Percentiles rank a stretch among this genome's conserved stretches.
These are phyloP conservation scores for Calonectria pteridis DNA, from an alignment of 2,329 filamentous ascomycete genomes.

Conservation along the genomic window DNA sequence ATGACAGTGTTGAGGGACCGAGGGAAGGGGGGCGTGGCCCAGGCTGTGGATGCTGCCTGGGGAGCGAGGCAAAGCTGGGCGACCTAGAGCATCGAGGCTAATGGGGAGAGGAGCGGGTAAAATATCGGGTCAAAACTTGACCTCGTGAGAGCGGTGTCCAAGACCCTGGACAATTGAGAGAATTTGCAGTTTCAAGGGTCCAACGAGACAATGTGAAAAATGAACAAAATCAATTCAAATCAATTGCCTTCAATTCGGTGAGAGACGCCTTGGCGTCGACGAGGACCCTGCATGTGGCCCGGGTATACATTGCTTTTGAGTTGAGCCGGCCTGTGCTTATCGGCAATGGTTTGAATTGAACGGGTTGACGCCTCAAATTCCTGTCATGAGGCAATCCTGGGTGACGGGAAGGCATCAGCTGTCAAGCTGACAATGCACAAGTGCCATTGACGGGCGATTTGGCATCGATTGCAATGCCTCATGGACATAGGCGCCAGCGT, in stretches of 20 bases:
- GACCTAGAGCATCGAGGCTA: constrained; percentile 31
- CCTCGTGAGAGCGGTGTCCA: constrained; percentile 13
- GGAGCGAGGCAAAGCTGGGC: constrained; percentile 1
- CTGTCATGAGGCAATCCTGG: constrained; percentile 18
- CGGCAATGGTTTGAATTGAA: constrained; percentile 19
- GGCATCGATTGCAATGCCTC: not conserved
- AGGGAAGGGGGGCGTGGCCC: constrained; percentile 4
- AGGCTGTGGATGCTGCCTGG: constrained; percentile 4
- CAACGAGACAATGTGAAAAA: not conserved
- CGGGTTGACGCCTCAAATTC: constrained; percentile 16
- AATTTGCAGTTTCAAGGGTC: not conserved
- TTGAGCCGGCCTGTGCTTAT: constrained; percentile 12
- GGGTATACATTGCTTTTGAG: constrained; percentile 14
- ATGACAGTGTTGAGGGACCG: too few species aligned
- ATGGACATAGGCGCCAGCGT: not conserved
- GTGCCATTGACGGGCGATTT: constrained; percentile 6
- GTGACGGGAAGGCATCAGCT: not conserved
- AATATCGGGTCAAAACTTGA: constrained; percentile 19
- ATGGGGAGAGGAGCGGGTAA: constrained; percentile 29
- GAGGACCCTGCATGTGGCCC: constrained; percentile 36
- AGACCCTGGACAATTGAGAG: not conserved
- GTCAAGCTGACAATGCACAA: constrained; percentile 8
- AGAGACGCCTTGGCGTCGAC: constrained; percentile 2
- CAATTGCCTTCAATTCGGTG: constrained; percentile 36
- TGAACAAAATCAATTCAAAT: constrained; percentile 29